Evolutionary conservation across 352 stramenopile species (phyloP).

Genomic region (Phytophthora multivora): DNA sequence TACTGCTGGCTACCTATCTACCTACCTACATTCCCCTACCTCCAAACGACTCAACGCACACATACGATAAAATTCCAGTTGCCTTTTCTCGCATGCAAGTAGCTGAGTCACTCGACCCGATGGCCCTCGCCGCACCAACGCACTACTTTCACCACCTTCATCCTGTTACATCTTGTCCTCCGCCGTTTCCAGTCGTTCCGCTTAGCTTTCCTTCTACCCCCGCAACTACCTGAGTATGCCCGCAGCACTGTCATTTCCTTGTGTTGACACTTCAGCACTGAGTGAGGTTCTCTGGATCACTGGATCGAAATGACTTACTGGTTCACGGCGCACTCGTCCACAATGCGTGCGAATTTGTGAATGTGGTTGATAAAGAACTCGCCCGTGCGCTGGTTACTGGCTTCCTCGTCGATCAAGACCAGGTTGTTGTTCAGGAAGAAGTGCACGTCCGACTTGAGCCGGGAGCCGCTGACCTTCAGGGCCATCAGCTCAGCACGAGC

Average conservation of each 20-base stretch:
- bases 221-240: conserved; percentile 11
- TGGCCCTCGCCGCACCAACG: conserved; percentile 20
- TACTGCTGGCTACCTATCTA: conserved; percentile 35
- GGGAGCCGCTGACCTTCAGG: conserved; percentile 70
- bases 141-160: conserved; percentile 14
- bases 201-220: conserved; percentile 19
- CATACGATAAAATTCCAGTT: conserved; percentile 23
- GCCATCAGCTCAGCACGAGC: conserved; percentile 81
- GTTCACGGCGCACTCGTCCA: conserved; percentile 77
- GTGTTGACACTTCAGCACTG: conserved; percentile 18
- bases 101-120: conserved; percentile 9
- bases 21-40: conserved; percentile 29
- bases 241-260: conserved; percentile 25
- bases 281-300: conserved; percentile 8
- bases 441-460: conserved; percentile 81
- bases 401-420: conserved; percentile 85
- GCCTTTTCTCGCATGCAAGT: conserved; percentile 22
- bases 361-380: conserved; percentile 93
- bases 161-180: conserved; percentile 25
- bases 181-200: conserved; percentile 26
- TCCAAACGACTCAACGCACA: conserved; percentile 25
- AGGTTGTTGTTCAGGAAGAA: conserved; percentile 82
- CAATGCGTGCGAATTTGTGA: conserved; percentile 85
- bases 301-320: conserved; percentile 39
- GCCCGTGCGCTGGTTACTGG: conserved; percentile 85